phyloP scores from a whole-genome alignment of 2,329 filamentous ascomycete genomes.

The Chrysoporthe deuterocubensis region DNA sequence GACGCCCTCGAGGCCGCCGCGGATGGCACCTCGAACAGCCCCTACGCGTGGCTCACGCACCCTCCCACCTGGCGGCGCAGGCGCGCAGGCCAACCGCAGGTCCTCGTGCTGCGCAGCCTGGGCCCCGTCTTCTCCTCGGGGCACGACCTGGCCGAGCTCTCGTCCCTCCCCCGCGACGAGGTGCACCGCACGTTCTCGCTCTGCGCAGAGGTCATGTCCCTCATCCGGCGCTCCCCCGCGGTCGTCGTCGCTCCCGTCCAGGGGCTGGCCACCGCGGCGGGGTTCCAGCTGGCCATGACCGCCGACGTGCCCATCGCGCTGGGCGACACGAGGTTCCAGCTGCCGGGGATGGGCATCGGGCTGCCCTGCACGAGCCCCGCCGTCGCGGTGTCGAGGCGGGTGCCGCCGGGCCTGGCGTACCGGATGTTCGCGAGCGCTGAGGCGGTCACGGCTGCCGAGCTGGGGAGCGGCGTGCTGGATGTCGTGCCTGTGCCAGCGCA shows the following conservation, averaged over 20 bases:
- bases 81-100: constrained; percentile 35
- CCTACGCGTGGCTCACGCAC: constrained; percentile 37
- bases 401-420: constrained; percentile 35
- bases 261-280: constrained; percentile 39
- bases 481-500: constrained; percentile 30
- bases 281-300: constrained; percentile 40
- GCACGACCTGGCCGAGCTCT: constrained; percentile 39
- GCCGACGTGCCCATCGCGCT: constrained; percentile 36
- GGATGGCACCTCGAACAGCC: background rate
- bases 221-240: constrained; percentile 39
- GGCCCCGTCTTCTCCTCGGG: constrained; percentile 39
- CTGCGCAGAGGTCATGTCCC: constrained; percentile 39
- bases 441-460: constrained; percentile 32
- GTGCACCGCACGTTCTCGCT: constrained; percentile 34
- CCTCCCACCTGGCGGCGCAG: constrained; percentile 32
- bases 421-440: constrained; percentile 38
- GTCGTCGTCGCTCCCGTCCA: constrained; percentile 38
- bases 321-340: constrained; percentile 27
- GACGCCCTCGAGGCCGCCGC: constrained; percentile 27
- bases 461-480: constrained; percentile 35
- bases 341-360: constrained; percentile 38
- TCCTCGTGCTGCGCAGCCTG: constrained; percentile 38
- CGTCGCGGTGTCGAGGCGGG: constrained; percentile 34
- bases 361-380: constrained; percentile 40
- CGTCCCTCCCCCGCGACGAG: constrained; percentile 18